These are phyloP conservation scores for Wallacemonas sp. DNA, from an alignment of 208 protist species.

Conservation along the genomic window DNA sequence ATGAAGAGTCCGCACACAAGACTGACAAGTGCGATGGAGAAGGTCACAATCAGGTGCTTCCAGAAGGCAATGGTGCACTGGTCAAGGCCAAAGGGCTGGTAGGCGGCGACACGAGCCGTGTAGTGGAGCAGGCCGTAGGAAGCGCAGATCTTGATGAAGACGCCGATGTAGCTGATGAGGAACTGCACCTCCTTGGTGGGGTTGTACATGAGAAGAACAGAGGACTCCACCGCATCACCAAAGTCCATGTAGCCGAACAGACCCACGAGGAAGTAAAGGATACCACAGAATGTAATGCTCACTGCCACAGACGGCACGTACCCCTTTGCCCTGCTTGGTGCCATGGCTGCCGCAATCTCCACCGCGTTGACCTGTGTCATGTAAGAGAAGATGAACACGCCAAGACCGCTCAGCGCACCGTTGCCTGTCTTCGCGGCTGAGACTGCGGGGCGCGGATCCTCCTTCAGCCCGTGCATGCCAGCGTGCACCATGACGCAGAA, in stretches of 20 bases:
- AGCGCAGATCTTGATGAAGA: constrained; percentile 71
- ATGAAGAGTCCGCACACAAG: constrained; percentile 65
- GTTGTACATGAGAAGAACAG: constrained; percentile 61
- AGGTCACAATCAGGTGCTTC: constrained; percentile 31
- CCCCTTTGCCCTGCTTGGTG: constrained; percentile 20
- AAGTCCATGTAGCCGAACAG: constrained; percentile 75
- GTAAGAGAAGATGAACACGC: constrained; percentile 58
- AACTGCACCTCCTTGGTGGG: constrained; percentile 38
- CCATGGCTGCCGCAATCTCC: constrained; percentile 47
- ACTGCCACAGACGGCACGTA: constrained; percentile 6
- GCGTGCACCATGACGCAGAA: constrained; percentile 46
- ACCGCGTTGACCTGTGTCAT: constrained; percentile 58
- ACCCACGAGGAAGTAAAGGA: constrained; percentile 54
- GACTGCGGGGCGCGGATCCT: constrained; percentile 3
- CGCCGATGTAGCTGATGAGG: constrained; percentile 45
- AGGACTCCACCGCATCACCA: constrained; percentile 27
- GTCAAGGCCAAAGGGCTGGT: constrained; percentile 31
- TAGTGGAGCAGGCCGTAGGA: constrained; percentile 46
- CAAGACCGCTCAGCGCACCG: constrained; percentile 30
- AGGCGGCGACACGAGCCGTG: constrained; percentile 40
- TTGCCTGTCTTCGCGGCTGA: constrained; percentile 27
- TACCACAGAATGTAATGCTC: constrained; percentile 43
- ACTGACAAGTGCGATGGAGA: constrained; percentile 20
- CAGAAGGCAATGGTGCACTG: constrained; percentile 29
- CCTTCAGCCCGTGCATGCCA: constrained; percentile 35